Conservation (phyloP, 768 basidiomycete genomes). For the Boletales sp. region DNA sequence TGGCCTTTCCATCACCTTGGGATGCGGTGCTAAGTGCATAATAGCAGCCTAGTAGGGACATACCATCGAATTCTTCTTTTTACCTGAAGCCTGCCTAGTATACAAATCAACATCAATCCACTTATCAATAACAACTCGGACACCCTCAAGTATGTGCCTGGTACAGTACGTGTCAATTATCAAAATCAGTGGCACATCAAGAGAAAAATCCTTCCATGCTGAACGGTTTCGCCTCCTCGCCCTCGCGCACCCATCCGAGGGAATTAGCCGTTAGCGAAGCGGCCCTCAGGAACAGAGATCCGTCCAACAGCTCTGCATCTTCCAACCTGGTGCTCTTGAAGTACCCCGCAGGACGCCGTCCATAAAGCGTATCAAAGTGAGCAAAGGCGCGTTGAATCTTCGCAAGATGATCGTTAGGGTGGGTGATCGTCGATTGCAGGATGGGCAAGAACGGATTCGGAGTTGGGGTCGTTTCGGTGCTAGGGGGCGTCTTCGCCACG, state of each 20-base stretch:
- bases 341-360: conserved; percentile 23
- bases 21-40: too few relatives aligned
- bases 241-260: conserved; percentile 41
- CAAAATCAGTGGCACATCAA: neutral
- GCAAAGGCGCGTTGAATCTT: conserved; percentile 35
- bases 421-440: conserved; percentile 34
- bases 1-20: too few relatives aligned
- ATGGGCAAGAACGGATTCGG: conserved; percentile 41
- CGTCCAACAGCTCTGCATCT: conserved; percentile 32
- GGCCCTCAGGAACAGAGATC: conserved; percentile 33
- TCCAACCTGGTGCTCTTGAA: conserved; percentile 27
- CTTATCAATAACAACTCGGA: too few relatives aligned
- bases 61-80: too few relatives aligned
- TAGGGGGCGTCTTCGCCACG: neutral
- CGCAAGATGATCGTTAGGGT: conserved; percentile 32
- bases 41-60: too few relatives aligned
- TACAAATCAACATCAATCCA: too few relatives aligned
- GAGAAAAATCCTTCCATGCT: conserved; percentile 25
- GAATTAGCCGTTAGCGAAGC: conserved; percentile 29
- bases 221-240: conserved; percentile 24
- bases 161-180: too few relatives aligned
- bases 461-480: conserved; percentile 10
- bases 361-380: conserved; percentile 32
- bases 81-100: too few relatives aligned
- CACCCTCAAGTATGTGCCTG: too few relatives aligned